A percentile compares a stretch with the other conserved stretches of the same genome.
Evolutionary conservation across 192 early-diverging fungal species (phyloP).

Genomic region (Allomyces arbusculus): DNA sequence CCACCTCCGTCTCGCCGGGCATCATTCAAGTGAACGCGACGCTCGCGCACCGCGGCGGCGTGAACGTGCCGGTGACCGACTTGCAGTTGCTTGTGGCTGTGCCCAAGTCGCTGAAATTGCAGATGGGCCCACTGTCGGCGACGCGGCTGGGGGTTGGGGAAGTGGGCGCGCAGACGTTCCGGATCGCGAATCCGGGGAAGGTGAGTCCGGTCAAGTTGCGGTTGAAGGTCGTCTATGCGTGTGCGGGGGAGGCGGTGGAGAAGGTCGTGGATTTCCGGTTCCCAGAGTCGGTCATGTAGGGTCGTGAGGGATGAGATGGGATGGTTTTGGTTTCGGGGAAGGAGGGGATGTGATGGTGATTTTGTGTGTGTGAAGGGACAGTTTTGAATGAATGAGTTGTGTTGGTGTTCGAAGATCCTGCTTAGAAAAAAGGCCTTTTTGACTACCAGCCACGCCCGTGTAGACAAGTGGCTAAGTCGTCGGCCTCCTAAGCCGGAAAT

Average conservation of each 20-base stretch:
- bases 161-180: conserved; percentile 55
- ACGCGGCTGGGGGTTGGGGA: conserved; percentile 35
- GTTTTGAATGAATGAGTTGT: too few species aligned
- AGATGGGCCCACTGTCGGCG: conserved; percentile 58
- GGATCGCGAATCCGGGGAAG: conserved; percentile 57
- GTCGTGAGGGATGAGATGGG: too few species aligned
- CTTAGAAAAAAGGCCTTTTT: too few species aligned
- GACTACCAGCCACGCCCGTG: too few species aligned
- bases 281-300: neutral
- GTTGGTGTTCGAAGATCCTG: too few species aligned
- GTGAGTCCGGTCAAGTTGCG: conserved; percentile 14
- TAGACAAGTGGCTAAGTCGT: too few species aligned
- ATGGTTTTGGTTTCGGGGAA: too few species aligned
- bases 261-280: conserved; percentile 28
- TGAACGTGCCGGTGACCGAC: conserved; percentile 26
- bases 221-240: conserved; percentile 25
- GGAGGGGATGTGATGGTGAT: too few species aligned
- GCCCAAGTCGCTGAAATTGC: conserved; percentile 71
- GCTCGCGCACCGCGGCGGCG: conserved; percentile 40
- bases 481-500: too few species aligned
- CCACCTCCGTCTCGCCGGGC: conserved; percentile 31
- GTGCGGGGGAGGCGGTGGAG: conserved; percentile 11
- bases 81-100: conserved; percentile 82
- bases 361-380: too few species aligned
- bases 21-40: conserved; percentile 29